A percentile compares a stretch with the other conserved stretches of the same genome.
Evolutionary conservation across 2,329 filamentous ascomycete genomes (phyloP).

Genomic region (Cladophialophora bantiana): DNA sequence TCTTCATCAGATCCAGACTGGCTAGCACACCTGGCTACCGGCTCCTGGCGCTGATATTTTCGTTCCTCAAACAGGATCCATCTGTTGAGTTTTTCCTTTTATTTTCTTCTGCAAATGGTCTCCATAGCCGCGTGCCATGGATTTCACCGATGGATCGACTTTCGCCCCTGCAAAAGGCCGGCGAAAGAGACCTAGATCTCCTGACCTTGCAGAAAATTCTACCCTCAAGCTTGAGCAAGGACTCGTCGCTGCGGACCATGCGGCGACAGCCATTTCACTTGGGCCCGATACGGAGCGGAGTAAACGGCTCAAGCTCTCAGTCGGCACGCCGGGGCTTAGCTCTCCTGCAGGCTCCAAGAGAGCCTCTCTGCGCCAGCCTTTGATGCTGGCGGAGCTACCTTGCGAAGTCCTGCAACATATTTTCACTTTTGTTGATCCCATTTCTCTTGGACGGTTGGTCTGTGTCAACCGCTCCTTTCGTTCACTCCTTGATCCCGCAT

Average conservation of each 20-base stretch:
- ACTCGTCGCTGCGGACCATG: neutral
- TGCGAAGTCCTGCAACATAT: conserved; percentile 72
- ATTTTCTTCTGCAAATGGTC: conserved; percentile 23
- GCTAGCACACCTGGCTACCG: conserved; percentile 30
- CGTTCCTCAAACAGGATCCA: conserved; percentile 20
- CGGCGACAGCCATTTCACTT: neutral
- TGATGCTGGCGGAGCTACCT: conserved; percentile 29
- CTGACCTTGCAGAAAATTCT: conserved; percentile 13
- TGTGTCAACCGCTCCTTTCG: conserved; percentile 72
- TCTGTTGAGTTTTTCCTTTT: conserved; percentile 25
- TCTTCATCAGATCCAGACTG: conserved; percentile 29
- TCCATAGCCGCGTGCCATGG: conserved; percentile 17
- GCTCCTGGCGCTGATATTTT: conserved; percentile 31
- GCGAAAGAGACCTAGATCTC: conserved; percentile 26
- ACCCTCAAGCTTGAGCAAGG: conserved; percentile 5
- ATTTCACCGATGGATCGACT: conserved; percentile 1
- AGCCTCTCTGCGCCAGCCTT: neutral
- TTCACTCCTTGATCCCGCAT: conserved; percentile 62
- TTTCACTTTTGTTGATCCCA: conserved; percentile 71
- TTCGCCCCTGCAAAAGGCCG: neutral
- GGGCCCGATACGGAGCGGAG: conserved; percentile 9
- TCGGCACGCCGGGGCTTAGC: neutral
- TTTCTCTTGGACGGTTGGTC: conserved; percentile 69
- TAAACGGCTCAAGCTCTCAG: conserved; percentile 24
- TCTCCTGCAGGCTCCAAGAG: neutral